Conservation (phyloP, 164 flowering plant genomes). For the Warburgia ugandensis region DNA sequence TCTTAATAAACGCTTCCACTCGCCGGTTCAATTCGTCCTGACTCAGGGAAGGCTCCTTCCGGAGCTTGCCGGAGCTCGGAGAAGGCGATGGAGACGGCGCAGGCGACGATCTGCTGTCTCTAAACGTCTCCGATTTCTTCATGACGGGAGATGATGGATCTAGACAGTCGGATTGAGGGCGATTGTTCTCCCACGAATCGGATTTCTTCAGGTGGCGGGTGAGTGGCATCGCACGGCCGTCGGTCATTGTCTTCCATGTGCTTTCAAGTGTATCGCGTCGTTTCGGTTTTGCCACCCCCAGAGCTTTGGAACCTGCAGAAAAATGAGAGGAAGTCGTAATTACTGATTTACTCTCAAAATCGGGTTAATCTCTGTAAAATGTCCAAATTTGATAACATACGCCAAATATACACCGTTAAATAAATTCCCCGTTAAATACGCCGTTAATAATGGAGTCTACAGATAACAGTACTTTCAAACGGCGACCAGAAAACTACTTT, state of each 20-base stretch:
- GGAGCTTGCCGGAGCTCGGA: slow-evolving; percentile 23
- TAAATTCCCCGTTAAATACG: too few relatives aligned
- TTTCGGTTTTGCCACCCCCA: slow-evolving; percentile 56
- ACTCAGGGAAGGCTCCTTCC: slow-evolving; percentile 60
- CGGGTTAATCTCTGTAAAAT: too few relatives aligned
- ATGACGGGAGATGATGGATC: slow-evolving; percentile 2
- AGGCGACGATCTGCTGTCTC: slow-evolving; percentile 33
- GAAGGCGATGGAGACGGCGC: slow-evolving; percentile 14
- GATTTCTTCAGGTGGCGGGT: slow-evolving; percentile 55
- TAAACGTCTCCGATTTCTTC: slow-evolving; percentile 62
- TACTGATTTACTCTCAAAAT: background rate
- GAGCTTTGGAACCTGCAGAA: slow-evolving; percentile 25
- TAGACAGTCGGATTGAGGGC: slow-evolving; percentile 1
- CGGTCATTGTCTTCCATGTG: slow-evolving; percentile 87
- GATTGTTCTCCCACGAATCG: slow-evolving; percentile 56
- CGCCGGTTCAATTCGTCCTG: slow-evolving; percentile 87
- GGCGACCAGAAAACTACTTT: too few relatives aligned
- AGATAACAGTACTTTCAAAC: too few relatives aligned
- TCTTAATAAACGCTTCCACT: slow-evolving; percentile 81
- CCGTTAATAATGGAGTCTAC: too few relatives aligned
- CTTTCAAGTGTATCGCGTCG: slow-evolving; percentile 69
- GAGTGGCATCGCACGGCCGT: slow-evolving; percentile 68
- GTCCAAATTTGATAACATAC: too few relatives aligned
- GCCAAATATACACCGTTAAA: too few relatives aligned
- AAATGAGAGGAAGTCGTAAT: background rate